phyloP scores from a whole-genome alignment of 352 stramenopile species.

The Pythium phragmitis region DNA sequence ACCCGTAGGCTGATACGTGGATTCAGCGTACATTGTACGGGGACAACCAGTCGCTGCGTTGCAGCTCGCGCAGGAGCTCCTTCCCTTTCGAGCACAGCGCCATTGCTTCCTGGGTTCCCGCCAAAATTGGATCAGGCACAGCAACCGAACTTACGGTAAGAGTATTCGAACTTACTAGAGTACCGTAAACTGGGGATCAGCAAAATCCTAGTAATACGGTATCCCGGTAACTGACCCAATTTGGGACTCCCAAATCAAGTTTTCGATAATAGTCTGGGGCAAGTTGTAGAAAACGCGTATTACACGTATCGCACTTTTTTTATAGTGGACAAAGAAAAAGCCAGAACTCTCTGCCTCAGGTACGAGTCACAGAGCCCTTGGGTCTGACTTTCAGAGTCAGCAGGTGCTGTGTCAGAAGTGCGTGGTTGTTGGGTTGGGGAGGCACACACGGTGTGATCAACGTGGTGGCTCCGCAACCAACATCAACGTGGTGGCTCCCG shows the following conservation, averaged over 20 bases:
- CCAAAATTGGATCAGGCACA: constrained; percentile 14
- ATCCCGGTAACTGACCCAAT: no score
- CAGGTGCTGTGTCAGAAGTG: no score
- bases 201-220: no score
- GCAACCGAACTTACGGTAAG: not conserved
- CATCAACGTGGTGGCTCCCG: no score
- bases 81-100: constrained; percentile 73
- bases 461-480: no score
- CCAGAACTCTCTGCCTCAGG: not conserved
- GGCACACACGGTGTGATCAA: no score
- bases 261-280: not conserved
- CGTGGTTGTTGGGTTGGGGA: no score
- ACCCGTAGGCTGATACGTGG: not conserved
- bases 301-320: not conserved
- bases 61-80: constrained; percentile 88
- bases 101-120: constrained; percentile 35
- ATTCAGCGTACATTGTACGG: constrained; percentile 81
- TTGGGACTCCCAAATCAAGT: not conserved
- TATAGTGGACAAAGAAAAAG: constrained; percentile 1
- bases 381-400: no score
- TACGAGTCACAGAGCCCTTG: no score
- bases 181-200: no score
- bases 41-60: constrained; percentile 91
- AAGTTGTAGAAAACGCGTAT: no score
- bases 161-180: not conserved